phyloP scores from a whole-genome alignment of 2,329 filamentous ascomycete genomes.

The Colletotrichum tanaceti region DNA sequence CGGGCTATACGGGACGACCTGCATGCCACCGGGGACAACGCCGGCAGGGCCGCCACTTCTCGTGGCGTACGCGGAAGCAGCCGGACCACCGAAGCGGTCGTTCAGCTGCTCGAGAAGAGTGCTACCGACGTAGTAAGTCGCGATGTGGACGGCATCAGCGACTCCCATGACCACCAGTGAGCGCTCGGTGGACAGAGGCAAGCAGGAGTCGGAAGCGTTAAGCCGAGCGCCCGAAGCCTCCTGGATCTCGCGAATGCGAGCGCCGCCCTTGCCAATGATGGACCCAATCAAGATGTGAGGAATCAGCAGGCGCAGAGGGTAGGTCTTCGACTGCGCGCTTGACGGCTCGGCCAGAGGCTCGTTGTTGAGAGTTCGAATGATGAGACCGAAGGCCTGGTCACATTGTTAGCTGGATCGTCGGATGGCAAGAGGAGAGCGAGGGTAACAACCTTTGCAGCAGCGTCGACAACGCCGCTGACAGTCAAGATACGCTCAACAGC shows the following conservation, averaged over 20 bases:
- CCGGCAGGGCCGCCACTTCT: conserved; percentile 93
- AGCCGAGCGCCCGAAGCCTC: conserved; percentile 96
- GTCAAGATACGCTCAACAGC: conserved; percentile 98
- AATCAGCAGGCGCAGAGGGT: conserved; percentile 93
- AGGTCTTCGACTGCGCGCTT: conserved; percentile 94
- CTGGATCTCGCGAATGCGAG: conserved; percentile 97
- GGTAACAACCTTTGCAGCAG: conserved; percentile 84
- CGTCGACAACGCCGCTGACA: conserved; percentile 95
- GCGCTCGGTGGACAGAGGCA: conserved; percentile 94
- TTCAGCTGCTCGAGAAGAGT: conserved; percentile 98
- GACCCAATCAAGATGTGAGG: conserved; percentile 98
- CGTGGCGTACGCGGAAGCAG: conserved; percentile 97
- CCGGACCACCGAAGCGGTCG: conserved; percentile 94
- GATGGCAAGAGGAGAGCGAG: not conserved
- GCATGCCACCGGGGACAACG: conserved; percentile 96
- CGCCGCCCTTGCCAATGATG: conserved; percentile 97
- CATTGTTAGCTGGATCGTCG: conserved; percentile 14
- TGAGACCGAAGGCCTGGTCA: conserved; percentile 88
- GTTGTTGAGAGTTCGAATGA: conserved; percentile 98
- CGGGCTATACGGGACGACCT: conserved; percentile 97
- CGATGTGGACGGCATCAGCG: conserved; percentile 97
- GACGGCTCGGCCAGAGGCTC: conserved; percentile 90
- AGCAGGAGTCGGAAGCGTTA: conserved; percentile 94
- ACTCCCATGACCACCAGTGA: conserved; percentile 99
- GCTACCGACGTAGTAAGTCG: conserved; percentile 97